Base-by-base conservation (phyloP, 2,329 filamentous ascomycete species). In the Monosporascus sp. region DNA sequence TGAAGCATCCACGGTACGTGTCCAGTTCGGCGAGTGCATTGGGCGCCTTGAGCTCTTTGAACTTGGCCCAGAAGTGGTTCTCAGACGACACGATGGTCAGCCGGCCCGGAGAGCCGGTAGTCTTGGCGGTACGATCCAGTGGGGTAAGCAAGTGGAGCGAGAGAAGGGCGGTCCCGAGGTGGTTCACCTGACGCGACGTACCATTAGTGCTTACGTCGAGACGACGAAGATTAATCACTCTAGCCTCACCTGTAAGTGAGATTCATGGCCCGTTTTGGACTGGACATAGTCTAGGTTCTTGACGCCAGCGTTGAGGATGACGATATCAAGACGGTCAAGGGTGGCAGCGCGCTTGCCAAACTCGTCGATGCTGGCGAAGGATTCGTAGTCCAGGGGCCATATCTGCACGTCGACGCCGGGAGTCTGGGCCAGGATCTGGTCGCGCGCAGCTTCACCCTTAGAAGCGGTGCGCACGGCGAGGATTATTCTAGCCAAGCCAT, bases 161-260 rank as follows among this genome's bases (percentile, higher is more conserved):
- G 7, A 63, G 51, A 16, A 61, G 49, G 1, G 59, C 59, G 2
- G 55, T 63, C 7, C 60, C 60, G 16, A 61, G 51, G 17, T 61
- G 51, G 49, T 59, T 60, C 7, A 52, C 49, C 51, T 51, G 20
- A 7, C 24, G 7, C 24, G 24, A 26, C 5, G 37, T 38, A 38
- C 37, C 14, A 38, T 26, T 26, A 26, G 24, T 2, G 6, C 24
- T 7, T 26, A 7, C 6, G 7, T 7, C 24, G 24, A 26, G 24
- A 7, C 24, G 24, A 7, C 24, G 37, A n/a, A 38, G 9, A 16
- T 38, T 16, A 38, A 14, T 14, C 27, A 31, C 6, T 6, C 24
- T 26, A 27, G 16, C 26, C 49, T 22, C 5, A 51, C 49, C 49
- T 60, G 56, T 6, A 60, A 35, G 35, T 60, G 55, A 1, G 55